Conservation (phyloP, 2,329 filamentous ascomycete genomes). For the Alternaria longipes region DNA sequence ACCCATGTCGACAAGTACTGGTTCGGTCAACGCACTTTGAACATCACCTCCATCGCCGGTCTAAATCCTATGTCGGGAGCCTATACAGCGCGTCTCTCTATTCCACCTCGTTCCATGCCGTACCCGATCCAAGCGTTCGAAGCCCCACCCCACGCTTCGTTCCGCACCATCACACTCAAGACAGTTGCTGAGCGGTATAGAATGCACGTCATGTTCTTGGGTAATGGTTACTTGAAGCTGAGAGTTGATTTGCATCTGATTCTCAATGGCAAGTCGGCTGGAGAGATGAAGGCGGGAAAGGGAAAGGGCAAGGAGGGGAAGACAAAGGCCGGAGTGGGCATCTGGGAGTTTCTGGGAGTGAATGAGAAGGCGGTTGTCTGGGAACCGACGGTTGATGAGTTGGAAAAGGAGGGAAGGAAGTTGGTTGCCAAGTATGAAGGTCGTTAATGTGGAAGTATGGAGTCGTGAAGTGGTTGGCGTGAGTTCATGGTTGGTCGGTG, state of each 20-base stretch:
- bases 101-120: slow-evolving; percentile 41
- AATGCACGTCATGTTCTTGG: slow-evolving; percentile 41
- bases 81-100: slow-evolving; percentile 36
- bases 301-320: slow-evolving; percentile 28
- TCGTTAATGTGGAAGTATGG: neutral
- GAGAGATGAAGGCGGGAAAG: slow-evolving; percentile 22
- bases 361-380: slow-evolving; percentile 20
- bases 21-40: slow-evolving; percentile 37
- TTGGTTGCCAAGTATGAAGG: slow-evolving; percentile 33
- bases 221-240: slow-evolving; percentile 41
- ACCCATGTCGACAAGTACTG: slow-evolving; percentile 42
- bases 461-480: neutral
- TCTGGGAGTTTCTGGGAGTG: slow-evolving; percentile 35
- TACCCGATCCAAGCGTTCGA: slow-evolving; percentile 30
- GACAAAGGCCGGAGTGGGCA: neutral
- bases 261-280: slow-evolving; percentile 34
- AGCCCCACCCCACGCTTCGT: slow-evolving; percentile 40
- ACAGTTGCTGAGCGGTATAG: slow-evolving; percentile 36
- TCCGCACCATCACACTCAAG: slow-evolving; percentile 30
- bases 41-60: slow-evolving; percentile 30
- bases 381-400: slow-evolving; percentile 20
- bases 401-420: slow-evolving; percentile 29
- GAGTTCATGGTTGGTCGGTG: neutral
- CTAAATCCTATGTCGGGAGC: slow-evolving; percentile 32
- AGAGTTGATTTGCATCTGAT: slow-evolving; percentile 39